Evolutionary conservation across 208 protist genomes (phyloP).

Genomic region (Trypanosoma lewisi): DNA sequence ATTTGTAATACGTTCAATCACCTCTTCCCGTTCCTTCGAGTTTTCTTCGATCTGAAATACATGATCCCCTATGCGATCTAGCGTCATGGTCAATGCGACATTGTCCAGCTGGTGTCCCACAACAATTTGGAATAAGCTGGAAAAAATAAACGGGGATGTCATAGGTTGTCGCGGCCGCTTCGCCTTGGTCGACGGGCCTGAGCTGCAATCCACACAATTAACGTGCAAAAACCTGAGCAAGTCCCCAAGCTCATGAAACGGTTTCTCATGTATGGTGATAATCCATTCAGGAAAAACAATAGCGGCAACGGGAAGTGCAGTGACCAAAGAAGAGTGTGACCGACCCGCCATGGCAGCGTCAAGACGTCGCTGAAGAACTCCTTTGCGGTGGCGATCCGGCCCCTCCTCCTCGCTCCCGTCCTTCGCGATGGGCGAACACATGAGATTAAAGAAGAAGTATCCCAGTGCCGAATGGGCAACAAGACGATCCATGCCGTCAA

Average conservation of each 20-base stretch:
- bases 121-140: slow-evolving; percentile 71
- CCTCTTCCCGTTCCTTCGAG: slow-evolving; percentile 45
- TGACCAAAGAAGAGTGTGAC: slow-evolving; percentile 42
- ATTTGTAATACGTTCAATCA: slow-evolving; percentile 74
- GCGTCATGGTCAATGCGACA: slow-evolving; percentile 54
- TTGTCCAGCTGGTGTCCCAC: slow-evolving; percentile 82
- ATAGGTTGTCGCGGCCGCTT: slow-evolving; percentile 30
- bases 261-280: slow-evolving; percentile 83
- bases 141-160: slow-evolving; percentile 69
- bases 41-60: slow-evolving; percentile 62
- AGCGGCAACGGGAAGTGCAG: slow-evolving; percentile 57
- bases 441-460: slow-evolving; percentile 75
- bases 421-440: slow-evolving; percentile 57
- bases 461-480: slow-evolving; percentile 38
- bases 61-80: slow-evolving; percentile 67
- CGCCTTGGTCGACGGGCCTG: neutral
- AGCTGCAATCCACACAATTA: slow-evolving; percentile 38
- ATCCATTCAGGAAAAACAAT: slow-evolving; percentile 84
- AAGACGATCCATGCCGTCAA: slow-evolving; percentile 51
- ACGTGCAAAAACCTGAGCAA: slow-evolving; percentile 76
- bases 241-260: slow-evolving; percentile 85
- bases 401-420: neutral
- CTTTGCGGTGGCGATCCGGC: slow-evolving; percentile 30
- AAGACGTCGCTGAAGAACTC: slow-evolving; percentile 80
- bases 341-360: slow-evolving; percentile 59